These are phyloP conservation scores for Serendipita sp. DNA, from an alignment of 768 basidiomycete species.

Conservation along the genomic window DNA sequence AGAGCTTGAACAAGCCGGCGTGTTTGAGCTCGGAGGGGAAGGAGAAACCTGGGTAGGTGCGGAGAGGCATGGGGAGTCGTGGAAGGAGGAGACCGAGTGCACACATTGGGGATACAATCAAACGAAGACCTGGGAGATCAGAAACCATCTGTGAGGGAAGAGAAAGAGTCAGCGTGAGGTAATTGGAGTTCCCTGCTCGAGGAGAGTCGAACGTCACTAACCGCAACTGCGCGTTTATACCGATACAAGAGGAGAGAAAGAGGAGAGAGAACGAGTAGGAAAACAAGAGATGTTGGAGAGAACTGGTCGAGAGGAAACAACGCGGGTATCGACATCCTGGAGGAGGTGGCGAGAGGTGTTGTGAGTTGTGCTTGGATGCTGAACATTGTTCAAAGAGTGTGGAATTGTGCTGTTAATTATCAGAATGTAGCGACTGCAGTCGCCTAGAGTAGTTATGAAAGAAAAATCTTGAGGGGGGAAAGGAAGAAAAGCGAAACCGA, in stretches of 20 bases:
- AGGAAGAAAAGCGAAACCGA: too few relatives aligned
- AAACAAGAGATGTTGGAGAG: not conserved
- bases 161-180: too few relatives aligned
- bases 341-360: too few relatives aligned
- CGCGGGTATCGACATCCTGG: not conserved
- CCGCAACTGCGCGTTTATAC: slow-evolving; percentile 1
- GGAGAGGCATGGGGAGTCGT: not conserved
- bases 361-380: too few relatives aligned
- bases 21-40: slow-evolving; percentile 1
- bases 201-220: not conserved
- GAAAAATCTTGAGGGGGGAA: too few relatives aligned
- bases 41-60: slow-evolving; percentile 3
- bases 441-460: too few relatives aligned
- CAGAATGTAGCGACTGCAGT: too few relatives aligned
- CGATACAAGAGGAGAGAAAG: not conserved
- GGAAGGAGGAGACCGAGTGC: not conserved
- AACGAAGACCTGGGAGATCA: slow-evolving; percentile 2
- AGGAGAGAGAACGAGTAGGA: not conserved
- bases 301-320: not conserved
- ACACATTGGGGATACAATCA: slow-evolving; percentile 5
- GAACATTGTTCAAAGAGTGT: too few relatives aligned
- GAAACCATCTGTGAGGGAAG: not conserved
- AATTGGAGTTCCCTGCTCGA: too few relatives aligned
- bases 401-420: too few relatives aligned
- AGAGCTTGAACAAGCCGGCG: slow-evolving; percentile 1